Percentiles rank a stretch among this genome's conserved stretches.
phyloP scores from a whole-genome alignment of 106 monocot genomes.

The Iris macrosiphon region DNA sequence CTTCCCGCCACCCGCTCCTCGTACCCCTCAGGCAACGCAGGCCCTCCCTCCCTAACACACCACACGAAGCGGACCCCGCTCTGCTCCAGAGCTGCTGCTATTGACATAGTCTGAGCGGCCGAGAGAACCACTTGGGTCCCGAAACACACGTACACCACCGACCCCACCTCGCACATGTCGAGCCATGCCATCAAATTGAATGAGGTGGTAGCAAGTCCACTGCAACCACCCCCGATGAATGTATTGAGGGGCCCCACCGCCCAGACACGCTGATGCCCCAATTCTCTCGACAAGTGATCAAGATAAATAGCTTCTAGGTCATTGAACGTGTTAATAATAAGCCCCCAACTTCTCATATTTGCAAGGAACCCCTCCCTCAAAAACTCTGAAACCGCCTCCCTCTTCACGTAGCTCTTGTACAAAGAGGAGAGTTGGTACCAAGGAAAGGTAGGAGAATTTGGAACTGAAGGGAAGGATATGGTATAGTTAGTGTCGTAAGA shows the following conservation, averaged over 20 bases:
- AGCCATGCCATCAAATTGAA: conserved; percentile 28
- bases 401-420: conserved; percentile 24
- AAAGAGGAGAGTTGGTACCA: conserved; percentile 25
- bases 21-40: conserved; percentile 20
- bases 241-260: conserved; percentile 56
- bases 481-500: background rate
- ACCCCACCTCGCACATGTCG: conserved; percentile 6
- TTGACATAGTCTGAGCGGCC: conserved; percentile 3
- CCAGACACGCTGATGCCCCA: conserved; percentile 31
- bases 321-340: conserved; percentile 43
- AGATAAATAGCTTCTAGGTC: conserved; percentile 34
- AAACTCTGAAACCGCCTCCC: conserved; percentile 25
- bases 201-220: no score
- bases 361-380: conserved; percentile 14
- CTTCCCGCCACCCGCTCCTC: conserved; percentile 18
- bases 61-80: conserved; percentile 25
- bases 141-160: conserved; percentile 51
- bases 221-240: no score
- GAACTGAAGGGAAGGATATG: background rate
- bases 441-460: conserved; percentile 12
- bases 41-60: conserved; percentile 12
- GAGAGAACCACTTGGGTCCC: conserved; percentile 20
- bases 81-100: conserved; percentile 21
- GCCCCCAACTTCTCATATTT: conserved; percentile 43
- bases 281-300: conserved; percentile 16